Evolutionary conservation across 2,329 filamentous ascomycete species (phyloP).

Genomic region (Claviceps sp.): DNA sequence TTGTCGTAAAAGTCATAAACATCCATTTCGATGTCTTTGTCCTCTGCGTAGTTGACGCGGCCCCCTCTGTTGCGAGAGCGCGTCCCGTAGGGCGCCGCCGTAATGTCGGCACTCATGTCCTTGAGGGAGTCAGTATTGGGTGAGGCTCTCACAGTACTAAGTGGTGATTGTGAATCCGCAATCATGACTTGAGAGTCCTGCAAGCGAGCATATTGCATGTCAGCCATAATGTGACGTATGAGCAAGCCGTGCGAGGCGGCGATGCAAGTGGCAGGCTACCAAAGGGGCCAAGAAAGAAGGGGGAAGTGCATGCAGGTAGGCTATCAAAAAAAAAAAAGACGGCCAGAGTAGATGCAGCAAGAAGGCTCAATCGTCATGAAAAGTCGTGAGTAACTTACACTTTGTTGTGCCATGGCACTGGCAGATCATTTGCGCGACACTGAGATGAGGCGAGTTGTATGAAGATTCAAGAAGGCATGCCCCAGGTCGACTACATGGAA

Average conservation of each 20-base stretch:
- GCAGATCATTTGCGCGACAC: constrained; percentile 21
- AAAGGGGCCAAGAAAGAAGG: neutral
- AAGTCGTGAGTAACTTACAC: constrained; percentile 17
- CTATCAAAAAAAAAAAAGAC: neutral
- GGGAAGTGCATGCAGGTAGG: neutral
- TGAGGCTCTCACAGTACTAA: constrained; percentile 33
- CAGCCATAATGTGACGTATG: neutral
- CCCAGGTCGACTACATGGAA: constrained; percentile 9
- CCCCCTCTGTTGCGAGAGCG: constrained; percentile 81
- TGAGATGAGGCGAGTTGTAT: constrained; percentile 17
- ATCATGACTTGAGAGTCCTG: constrained; percentile 24
- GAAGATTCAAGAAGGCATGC: constrained; percentile 15
- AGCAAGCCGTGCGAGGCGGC: neutral
- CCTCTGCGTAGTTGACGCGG: constrained; percentile 90
- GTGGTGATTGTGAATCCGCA: constrained; percentile 18
- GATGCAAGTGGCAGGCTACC: constrained; percentile 1
- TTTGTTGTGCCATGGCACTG: constrained; percentile 27
- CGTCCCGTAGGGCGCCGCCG: constrained; percentile 69
- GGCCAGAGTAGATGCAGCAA: too few species aligned
- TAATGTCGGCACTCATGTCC: constrained; percentile 33
- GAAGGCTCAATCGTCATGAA: neutral
- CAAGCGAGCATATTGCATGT: neutral
- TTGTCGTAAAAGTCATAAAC: constrained; percentile 55
- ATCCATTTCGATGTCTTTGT: constrained; percentile 80
- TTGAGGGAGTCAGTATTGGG: constrained; percentile 34